Conservation (phyloP, 352 stramenopile genomes). For the Globisporangium acanthophoron region DNA sequence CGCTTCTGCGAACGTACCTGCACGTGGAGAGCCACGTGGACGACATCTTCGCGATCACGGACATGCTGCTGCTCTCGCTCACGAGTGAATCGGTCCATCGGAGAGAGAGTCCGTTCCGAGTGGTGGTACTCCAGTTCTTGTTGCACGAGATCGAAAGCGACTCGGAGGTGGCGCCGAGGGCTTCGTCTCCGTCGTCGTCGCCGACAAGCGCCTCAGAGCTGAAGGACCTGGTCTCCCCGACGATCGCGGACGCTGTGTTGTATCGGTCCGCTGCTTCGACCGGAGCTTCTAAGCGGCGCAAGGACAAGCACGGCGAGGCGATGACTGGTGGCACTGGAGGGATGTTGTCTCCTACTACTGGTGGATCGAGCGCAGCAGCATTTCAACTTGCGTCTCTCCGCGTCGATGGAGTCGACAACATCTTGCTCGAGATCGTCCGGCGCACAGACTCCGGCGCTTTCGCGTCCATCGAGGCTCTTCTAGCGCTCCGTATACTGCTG, state of each 20-base stretch:
- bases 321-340: neutral
- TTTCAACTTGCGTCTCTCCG: constrained; percentile 1
- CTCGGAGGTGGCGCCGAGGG: neutral
- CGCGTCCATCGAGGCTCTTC: constrained; percentile 29
- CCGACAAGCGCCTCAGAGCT: neutral
- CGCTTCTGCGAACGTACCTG: constrained; percentile 35
- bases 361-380: neutral
- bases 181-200: neutral
- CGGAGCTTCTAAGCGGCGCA: constrained; percentile 22
- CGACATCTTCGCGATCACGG: constrained; percentile 34
- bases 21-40: constrained; percentile 56
- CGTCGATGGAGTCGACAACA: constrained; percentile 30
- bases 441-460: constrained; percentile 24
- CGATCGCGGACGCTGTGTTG: constrained; percentile 40
- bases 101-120: constrained; percentile 22
- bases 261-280: constrained; percentile 13
- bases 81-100: constrained; percentile 23
- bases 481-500: constrained; percentile 48
- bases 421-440: constrained; percentile 53
- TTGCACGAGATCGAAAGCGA: constrained; percentile 55
- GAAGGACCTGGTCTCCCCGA: constrained; percentile 19
- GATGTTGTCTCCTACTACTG: neutral
- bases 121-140: constrained; percentile 46
- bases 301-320: constrained; percentile 24
- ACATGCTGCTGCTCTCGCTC: constrained; percentile 51